These are phyloP conservation scores for Endocladia muricata DNA, from an alignment of 31 red algal genomes.

Conservation along the genomic window DNA sequence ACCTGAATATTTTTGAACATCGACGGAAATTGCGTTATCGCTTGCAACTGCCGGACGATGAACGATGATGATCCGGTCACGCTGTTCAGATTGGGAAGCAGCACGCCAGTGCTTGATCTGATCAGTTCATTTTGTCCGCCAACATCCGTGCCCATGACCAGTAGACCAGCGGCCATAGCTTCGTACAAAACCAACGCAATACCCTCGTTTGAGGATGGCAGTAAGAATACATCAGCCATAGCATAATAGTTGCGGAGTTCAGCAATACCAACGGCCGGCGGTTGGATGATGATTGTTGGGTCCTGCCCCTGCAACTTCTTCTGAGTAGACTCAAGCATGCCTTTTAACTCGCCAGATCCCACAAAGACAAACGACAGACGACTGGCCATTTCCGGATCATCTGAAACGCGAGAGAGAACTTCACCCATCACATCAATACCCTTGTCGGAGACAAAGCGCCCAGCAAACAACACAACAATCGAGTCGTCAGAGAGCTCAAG, in stretches of 20 bases:
- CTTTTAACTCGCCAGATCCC: constrained; percentile 27
- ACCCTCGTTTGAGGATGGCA: constrained; percentile 63
- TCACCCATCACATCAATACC: constrained; percentile 61
- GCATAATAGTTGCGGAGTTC: constrained; percentile 53
- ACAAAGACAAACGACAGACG: constrained; percentile 61
- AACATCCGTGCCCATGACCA: constrained; percentile 58
- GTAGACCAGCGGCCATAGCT: constrained; percentile 53
- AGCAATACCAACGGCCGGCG: constrained; percentile 26
- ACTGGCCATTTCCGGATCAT: not conserved
- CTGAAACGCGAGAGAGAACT: constrained; percentile 10
- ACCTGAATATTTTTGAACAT: constrained; percentile 55
- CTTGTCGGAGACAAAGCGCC: constrained; percentile 58
- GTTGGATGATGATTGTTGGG: constrained; percentile 13
- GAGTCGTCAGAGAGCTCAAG: constrained; percentile 27
- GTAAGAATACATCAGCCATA: constrained; percentile 43
- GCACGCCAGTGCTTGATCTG: constrained; percentile 42
- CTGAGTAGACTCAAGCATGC: constrained; percentile 4
- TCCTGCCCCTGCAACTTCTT: not conserved
- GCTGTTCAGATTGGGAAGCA: constrained; percentile 38
- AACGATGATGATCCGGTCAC: constrained; percentile 25
- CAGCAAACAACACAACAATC: constrained; percentile 59
- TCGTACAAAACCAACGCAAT: constrained; percentile 72
- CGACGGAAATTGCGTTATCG: constrained; percentile 31
- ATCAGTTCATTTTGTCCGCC: constrained; percentile 63
- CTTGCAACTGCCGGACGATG: constrained; percentile 57